Conservation (phyloP, 306 rosid genomes). For the Citrullus colocynthis region DNA sequence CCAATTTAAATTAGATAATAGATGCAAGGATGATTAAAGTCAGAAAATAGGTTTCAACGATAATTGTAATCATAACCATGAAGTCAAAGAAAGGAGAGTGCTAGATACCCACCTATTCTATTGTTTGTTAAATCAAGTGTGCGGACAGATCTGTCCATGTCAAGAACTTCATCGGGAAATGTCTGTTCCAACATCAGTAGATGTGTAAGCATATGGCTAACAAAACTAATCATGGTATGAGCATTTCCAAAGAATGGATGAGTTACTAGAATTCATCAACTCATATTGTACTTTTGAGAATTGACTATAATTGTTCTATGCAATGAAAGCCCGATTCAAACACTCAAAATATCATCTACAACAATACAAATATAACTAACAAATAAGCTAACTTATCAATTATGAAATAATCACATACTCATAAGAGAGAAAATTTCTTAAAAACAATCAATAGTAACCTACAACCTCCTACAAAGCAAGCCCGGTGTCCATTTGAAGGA, state of each 20-base stretch:
- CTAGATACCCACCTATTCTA: conserved; percentile 45
- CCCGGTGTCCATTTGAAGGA: neutral
- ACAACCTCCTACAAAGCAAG: neutral
- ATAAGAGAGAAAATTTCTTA: neutral
- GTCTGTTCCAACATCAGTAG: conserved; percentile 26
- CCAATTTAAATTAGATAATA: neutral
- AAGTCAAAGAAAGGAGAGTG: neutral
- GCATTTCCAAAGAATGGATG: neutral
- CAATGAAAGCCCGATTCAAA: neutral
- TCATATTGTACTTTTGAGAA: neutral
- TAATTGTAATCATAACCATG: neutral
- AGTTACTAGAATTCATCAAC: neutral
- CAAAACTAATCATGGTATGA: neutral
- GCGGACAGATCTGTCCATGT: conserved; percentile 64
- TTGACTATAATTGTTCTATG: neutral
- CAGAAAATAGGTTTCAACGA: neutral
- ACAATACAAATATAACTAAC: neutral
- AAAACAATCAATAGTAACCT: neutral
- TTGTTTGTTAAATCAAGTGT: conserved; percentile 78
- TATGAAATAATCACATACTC: neutral
- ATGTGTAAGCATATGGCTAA: conserved; percentile 1
- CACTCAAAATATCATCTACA: neutral
- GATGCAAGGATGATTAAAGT: neutral
- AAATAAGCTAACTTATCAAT: neutral
- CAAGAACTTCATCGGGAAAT: conserved; percentile 76